Conservation (phyloP, 192 early-diverging fungal genomes). For the Coemansia sp. region DNA sequence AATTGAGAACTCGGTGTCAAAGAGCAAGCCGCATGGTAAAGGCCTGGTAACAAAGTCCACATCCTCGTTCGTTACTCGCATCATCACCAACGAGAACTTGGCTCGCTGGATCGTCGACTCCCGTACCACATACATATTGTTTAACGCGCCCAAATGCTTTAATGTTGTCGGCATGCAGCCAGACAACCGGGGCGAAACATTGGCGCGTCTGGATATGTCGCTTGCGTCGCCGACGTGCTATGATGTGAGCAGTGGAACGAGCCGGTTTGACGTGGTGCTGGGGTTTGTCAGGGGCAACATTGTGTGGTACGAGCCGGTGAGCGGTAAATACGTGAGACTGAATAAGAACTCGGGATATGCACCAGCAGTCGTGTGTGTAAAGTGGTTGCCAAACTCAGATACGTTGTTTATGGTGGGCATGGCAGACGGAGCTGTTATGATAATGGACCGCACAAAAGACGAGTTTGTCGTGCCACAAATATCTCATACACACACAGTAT, state of each 20-base stretch:
- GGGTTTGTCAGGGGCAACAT: conserved; percentile 78
- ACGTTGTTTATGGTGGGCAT: conserved; percentile 81
- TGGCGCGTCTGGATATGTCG: conserved; percentile 75
- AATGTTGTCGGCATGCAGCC: conserved; percentile 38
- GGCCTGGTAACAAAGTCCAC: conserved; percentile 72
- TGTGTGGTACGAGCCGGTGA: conserved; percentile 82
- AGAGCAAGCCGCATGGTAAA: conserved; percentile 55
- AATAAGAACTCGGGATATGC: conserved; percentile 79
- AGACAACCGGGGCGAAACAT: conserved; percentile 56
- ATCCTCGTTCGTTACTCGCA: conserved; percentile 69
- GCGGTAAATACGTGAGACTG: conserved; percentile 78
- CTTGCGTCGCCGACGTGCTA: conserved; percentile 80
- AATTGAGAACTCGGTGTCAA: no score
- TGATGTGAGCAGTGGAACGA: conserved; percentile 76
- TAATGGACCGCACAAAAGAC: conserved; percentile 85
- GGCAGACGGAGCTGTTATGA: conserved; percentile 78
- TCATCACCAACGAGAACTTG: conserved; percentile 69
- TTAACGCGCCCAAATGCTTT: conserved; percentile 37
- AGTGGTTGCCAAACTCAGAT: conserved; percentile 89
- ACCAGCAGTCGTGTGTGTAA: conserved; percentile 72
- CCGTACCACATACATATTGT: conserved; percentile 25
- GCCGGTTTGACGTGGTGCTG: conserved; percentile 83
- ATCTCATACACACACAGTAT: no score
- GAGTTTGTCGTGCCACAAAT: conserved; percentile 57
- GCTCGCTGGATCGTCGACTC: conserved; percentile 35